phyloP scores from a whole-genome alignment of 2,329 filamentous ascomycete species.

The Cordyceps farinosa region DNA sequence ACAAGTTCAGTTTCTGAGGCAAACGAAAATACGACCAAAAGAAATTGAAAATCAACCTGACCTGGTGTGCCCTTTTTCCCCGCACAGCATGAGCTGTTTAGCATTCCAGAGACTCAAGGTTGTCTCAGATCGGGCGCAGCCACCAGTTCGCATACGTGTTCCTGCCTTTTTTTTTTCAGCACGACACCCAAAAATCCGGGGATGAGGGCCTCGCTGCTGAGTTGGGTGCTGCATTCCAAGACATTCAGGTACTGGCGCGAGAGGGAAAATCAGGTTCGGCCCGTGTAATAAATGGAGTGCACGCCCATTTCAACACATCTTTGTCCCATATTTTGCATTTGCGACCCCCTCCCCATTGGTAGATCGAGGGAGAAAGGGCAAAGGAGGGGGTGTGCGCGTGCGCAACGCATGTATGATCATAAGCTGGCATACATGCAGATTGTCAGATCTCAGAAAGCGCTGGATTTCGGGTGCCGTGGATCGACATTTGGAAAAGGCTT shows the following conservation, averaged over 20 bases:
- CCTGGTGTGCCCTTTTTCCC: neutral
- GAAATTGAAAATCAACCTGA: too few relatives aligned
- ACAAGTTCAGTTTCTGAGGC: neutral
- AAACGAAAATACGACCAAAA: neutral
- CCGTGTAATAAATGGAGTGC: neutral
- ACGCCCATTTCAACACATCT: neutral
- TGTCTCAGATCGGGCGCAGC: neutral
- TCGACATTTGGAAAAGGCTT: neutral
- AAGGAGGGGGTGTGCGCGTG: neutral
- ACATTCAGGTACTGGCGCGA: neutral
- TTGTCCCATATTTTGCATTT: neutral
- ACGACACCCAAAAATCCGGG: neutral
- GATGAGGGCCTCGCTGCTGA: neutral
- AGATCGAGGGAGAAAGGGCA: neutral
- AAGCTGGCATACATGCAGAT: neutral
- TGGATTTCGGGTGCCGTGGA: neutral
- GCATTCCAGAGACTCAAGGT: neutral
- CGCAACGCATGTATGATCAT: neutral
- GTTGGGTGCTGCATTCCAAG: neutral
- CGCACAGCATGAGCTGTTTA: neutral
- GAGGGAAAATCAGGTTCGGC: neutral
- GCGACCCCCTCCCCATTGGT: neutral
- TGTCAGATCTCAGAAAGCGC: constrained; percentile 1
- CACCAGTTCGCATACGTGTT: neutral
- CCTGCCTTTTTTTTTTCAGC: too few relatives aligned